phyloP scores from a whole-genome alignment of 306 rosid genomes.

The Quercus alba region DNA sequence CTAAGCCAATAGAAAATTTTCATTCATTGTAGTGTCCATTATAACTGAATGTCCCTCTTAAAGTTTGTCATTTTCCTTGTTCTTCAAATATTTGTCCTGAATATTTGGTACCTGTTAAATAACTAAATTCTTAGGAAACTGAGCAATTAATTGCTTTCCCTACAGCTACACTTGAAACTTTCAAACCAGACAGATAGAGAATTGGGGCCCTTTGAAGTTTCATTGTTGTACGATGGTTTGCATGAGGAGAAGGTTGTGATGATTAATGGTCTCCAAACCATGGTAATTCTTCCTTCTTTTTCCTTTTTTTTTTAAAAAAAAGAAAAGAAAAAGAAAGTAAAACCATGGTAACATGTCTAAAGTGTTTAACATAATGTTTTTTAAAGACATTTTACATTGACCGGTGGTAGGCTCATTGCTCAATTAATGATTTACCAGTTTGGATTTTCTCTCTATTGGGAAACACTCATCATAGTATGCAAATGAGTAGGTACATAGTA shows the following conservation, averaged over 20 bases:
- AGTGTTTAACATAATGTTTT: conserved; percentile 3
- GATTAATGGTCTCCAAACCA: conserved; percentile 83
- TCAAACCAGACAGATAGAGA: conserved; percentile 71
- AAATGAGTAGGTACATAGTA: not conserved
- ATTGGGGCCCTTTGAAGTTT: conserved; percentile 88
- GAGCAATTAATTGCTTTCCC: conserved; percentile 25
- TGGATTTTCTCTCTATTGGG: conserved; percentile 24
- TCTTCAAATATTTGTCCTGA: conserved; percentile 14
- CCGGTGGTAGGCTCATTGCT: conserved; percentile 10
- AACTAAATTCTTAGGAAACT: conserved; percentile 21
- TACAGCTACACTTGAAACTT: conserved; percentile 75
- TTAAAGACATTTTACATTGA: not conserved
- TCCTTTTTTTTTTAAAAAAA: too few relatives aligned
- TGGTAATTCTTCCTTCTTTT: conserved; percentile 43
- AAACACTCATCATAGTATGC: not conserved
- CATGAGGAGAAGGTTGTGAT: conserved; percentile 52
- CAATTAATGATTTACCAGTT: conserved; percentile 13
- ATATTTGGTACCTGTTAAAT: not conserved
- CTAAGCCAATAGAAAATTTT: not conserved
- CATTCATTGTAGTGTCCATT: conserved; percentile 17
- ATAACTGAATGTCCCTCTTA: conserved; percentile 10
- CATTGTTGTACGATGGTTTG: conserved; percentile 50
- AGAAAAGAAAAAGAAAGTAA: too few relatives aligned
- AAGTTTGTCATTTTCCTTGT: conserved; percentile 6
- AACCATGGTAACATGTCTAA: not conserved